Conservation (phyloP, 1,284 basidiomycete genomes). For the Tilletia setariae region DNA sequence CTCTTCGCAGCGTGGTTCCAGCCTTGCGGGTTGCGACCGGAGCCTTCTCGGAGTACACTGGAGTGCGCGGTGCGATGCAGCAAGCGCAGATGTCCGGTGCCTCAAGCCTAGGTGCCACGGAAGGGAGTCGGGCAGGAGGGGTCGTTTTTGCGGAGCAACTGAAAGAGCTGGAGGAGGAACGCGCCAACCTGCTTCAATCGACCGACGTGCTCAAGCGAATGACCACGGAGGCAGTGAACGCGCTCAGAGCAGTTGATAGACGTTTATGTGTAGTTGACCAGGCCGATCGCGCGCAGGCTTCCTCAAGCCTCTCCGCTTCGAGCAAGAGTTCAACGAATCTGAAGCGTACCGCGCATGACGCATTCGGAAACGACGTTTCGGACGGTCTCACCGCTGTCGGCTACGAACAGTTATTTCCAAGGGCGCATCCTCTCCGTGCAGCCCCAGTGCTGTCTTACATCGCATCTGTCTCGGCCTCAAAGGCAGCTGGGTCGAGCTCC, state of each 20-base stretch:
- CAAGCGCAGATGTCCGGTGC: constrained; percentile 19
- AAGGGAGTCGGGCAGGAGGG: background rate
- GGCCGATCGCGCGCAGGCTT: background rate
- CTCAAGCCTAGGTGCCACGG: constrained; percentile 20
- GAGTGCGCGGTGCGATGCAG: constrained; percentile 19
- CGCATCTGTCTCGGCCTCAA: background rate
- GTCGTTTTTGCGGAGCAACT: constrained; percentile 19
- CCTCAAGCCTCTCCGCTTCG: background rate
- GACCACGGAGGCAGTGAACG: constrained; percentile 19
- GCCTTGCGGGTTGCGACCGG: constrained; percentile 22
- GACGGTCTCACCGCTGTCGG: background rate
- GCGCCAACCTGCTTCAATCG: constrained; percentile 18
- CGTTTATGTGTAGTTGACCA: constrained; percentile 16
- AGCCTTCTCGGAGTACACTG: constrained; percentile 19
- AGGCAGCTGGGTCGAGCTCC: background rate
- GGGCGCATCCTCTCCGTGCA: constrained; percentile 6
- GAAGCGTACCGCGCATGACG: background rate
- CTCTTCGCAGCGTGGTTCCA: background rate
- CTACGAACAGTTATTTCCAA: background rate
- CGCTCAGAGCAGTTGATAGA: constrained; percentile 19
- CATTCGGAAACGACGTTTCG: constrained; percentile 7
- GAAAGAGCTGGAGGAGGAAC: constrained; percentile 18
- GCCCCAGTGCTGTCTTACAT: background rate
- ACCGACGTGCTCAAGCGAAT: constrained; percentile 22
- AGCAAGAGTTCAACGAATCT: background rate